Conservation (phyloP, 306 rosid genomes). For the Abrus precatorius region DNA sequence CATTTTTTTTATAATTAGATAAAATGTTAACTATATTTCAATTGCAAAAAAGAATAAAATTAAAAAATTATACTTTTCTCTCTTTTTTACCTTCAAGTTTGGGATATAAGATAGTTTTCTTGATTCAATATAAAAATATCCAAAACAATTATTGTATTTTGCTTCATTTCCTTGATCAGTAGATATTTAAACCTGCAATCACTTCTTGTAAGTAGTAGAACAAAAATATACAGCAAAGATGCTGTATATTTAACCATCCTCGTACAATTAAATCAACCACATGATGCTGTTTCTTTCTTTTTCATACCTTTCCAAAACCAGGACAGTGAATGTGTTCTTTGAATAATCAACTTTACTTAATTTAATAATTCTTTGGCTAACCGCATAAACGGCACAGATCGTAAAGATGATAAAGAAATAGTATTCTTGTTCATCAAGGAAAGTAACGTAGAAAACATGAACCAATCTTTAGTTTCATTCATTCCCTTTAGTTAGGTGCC, state of each 20-base stretch:
- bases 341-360: constrained; percentile 10
- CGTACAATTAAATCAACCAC: neutral
- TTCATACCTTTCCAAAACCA: constrained; percentile 1
- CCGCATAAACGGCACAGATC: neutral
- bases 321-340: neutral
- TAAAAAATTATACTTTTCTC: no score
- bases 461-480: constrained; percentile 32
- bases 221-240: neutral
- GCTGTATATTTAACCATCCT: neutral
- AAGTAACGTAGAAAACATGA: constrained; percentile 11
- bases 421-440: constrained; percentile 41
- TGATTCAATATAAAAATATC: no score
- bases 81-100: no score
- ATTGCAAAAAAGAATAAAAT: no score
- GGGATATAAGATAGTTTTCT: no score
- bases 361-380: neutral
- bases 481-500: neutral
- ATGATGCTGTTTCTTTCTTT: neutral
- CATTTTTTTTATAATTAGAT: no score
- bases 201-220: no score
- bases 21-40: no score
- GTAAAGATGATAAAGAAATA: constrained; percentile 10
- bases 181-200: no score
- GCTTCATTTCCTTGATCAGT: no score
- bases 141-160: no score